Evolutionary conservation across 2,329 filamentous ascomycete genomes (phyloP), one percentile per base, ranked within the genome.

Genomic region (Stachybotrys chlorohalonatus): DNA sequence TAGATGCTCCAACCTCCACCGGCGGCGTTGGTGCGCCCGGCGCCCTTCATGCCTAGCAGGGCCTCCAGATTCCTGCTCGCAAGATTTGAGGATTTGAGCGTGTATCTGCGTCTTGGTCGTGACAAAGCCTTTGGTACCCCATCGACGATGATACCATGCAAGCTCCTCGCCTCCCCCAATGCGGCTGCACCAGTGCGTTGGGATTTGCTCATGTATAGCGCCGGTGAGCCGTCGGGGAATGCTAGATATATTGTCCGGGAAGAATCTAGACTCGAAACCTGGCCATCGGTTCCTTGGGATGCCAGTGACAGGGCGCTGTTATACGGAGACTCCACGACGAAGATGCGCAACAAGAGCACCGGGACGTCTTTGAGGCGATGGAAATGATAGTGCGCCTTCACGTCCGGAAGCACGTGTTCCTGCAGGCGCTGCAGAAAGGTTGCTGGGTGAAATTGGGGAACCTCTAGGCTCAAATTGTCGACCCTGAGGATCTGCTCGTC

Each of bases 91-190:
- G 81, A 70, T 57, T 83, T 80, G 1, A 96, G 73, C 0, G 83
- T 79, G 60, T 89, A 93, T 32, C 90, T 79, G 58, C 86, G 80
- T 32, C 86, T 81, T 0, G 89, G 87, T 13, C 84, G 79, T 1
- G 89, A 94, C 11, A 95, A 77, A 0, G 90, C 90, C 63, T 90
- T 91, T 0, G 90, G 89, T 7, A 96, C 84, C 1, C 89, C 88
- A 57, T 91, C 85, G 32, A 91, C 76, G 5, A 95, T 82, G 5
- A 94, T 75, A 46, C 81, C 83, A 54, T 86, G 82, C 31, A 94
- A 72, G 60, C 83, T 87, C 52, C 81, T 81, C 5, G 78, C 75
- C 56, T 89, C 85, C 11, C 73, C 71, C 0, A 70, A 63, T 3
- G 71, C 66, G 11, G 73, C 69, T 0, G 74, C 62, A 1, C 74